Percentiles rank a stretch among this genome's conserved stretches.
These are phyloP conservation scores for Neospora caninum DNA, from an alignment of 169 alveolate species.

Conservation along the genomic window DNA sequence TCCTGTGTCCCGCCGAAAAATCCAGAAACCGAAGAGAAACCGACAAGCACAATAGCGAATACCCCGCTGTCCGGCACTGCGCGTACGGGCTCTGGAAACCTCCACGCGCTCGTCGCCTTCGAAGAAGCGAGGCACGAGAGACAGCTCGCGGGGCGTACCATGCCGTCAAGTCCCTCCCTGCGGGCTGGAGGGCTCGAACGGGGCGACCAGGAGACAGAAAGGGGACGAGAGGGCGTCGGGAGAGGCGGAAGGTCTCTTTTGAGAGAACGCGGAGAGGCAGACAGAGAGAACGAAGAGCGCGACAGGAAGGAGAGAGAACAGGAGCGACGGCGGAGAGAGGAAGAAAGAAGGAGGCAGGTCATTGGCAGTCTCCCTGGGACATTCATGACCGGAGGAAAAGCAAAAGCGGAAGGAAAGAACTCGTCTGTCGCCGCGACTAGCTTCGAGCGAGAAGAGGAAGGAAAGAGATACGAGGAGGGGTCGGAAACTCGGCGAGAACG, in stretches of 20 bases:
- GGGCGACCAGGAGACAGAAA: background rate
- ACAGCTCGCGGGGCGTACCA: too few species aligned
- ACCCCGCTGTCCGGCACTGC: too few species aligned
- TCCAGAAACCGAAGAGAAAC: too few species aligned
- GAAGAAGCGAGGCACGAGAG: too few species aligned
- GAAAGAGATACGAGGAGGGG: background rate
- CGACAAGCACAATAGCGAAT: too few species aligned
- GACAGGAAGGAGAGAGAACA: constrained; percentile 17
- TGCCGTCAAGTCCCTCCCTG: background rate
- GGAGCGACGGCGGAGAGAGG: background rate
- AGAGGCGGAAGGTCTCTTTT: background rate
- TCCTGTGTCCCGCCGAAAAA: too few species aligned
- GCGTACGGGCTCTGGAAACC: too few species aligned
- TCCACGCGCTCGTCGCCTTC: too few species aligned
- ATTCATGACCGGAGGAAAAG: background rate
- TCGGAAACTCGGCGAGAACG: background rate
- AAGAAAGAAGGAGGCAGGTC: background rate
- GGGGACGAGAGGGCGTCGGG: background rate
- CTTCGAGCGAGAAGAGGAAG: background rate
- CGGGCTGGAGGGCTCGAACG: background rate
- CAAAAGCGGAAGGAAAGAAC: background rate
- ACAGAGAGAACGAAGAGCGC: background rate
- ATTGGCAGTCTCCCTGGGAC: background rate
- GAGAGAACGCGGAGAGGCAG: background rate
- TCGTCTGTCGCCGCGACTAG: background rate